phyloP scores from a whole-genome alignment of 169 alveolate genomes.

The Eimeria acervulina region DNA sequence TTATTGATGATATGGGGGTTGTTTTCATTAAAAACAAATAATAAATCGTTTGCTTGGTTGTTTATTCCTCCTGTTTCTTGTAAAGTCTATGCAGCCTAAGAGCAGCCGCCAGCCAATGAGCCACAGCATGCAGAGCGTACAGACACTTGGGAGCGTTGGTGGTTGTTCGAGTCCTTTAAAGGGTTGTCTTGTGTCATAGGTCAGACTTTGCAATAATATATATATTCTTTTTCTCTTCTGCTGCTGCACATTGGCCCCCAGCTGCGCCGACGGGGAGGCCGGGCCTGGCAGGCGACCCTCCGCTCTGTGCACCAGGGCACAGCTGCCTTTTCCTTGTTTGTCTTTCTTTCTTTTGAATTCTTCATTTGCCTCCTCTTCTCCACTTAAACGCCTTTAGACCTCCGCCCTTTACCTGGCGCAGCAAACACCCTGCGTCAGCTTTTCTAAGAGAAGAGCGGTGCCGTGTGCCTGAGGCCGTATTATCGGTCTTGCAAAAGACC shows the following conservation, averaged over 20 bases:
- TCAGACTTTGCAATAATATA: background rate
- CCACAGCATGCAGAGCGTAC: conserved; percentile 14
- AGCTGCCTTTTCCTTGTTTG: background rate
- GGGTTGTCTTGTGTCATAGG: background rate
- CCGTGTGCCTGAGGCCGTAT: no score
- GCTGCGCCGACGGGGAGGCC: conserved; percentile 50
- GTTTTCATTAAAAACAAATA: background rate
- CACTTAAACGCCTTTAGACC: background rate
- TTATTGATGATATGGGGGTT: background rate
- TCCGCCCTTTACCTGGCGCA: background rate
- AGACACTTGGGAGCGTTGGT: conserved; percentile 1
- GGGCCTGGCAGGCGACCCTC: conserved; percentile 25
- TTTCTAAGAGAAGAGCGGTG: background rate
- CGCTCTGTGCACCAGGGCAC: conserved; percentile 26
- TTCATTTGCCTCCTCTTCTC: background rate
- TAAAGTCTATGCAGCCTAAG: background rate
- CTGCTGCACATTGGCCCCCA: background rate
- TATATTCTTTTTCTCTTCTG: background rate
- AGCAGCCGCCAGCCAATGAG: conserved; percentile 20
- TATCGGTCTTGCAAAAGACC: no score
- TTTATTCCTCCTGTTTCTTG: background rate
- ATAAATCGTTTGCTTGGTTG: background rate
- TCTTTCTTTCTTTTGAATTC: background rate
- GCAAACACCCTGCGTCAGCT: background rate
- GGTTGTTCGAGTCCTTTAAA: background rate